Percentiles rank a stretch among this genome's conserved stretches.
Evolutionary conservation across 352 stramenopile species (phyloP).

Genomic region (Aphanomyces invadans): DNA sequence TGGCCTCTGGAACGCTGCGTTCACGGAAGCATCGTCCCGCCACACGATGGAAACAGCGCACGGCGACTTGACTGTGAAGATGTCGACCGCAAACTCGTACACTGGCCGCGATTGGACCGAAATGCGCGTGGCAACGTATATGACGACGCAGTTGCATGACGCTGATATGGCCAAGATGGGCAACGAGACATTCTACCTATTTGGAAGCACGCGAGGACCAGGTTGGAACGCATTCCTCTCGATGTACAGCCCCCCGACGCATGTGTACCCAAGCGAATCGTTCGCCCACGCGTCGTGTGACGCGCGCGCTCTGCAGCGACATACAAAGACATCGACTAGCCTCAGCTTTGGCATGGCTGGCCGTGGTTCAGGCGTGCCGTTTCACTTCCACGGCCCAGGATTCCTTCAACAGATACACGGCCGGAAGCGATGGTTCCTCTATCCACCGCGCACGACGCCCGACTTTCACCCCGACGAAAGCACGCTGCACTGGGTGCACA

Average conservation of each 20-base stretch:
- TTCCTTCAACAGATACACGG: slow-evolving; percentile 63
- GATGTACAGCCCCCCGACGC: slow-evolving; percentile 40
- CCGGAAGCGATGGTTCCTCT: slow-evolving; percentile 64
- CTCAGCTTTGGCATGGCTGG: slow-evolving; percentile 47
- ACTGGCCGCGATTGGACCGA: not conserved
- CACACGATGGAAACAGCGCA: not conserved
- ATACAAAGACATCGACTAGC: not conserved
- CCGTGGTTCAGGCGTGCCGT: slow-evolving; percentile 48
- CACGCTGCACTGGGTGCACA: slow-evolving; percentile 51
- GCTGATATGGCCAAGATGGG: slow-evolving; percentile 23
- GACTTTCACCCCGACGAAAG: slow-evolving; percentile 41
- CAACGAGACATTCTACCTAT: slow-evolving; percentile 77
- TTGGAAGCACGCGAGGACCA: slow-evolving; percentile 51
- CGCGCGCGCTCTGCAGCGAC: not conserved
- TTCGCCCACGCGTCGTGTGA: slow-evolving; percentile 32
- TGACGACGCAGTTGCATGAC: not conserved
- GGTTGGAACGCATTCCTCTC: slow-evolving; percentile 43
- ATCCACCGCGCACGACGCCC: slow-evolving; percentile 33
- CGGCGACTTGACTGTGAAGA: slow-evolving; percentile 1
- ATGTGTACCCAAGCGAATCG: slow-evolving; percentile 30
- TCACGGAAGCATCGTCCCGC: not conserved
- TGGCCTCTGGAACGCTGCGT: not conserved
- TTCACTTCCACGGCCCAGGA: slow-evolving; percentile 59
- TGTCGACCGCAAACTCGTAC: slow-evolving; percentile 19
- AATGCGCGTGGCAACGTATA: slow-evolving; percentile 1